Percentiles rank a stretch among this genome's conserved stretches.
These are phyloP conservation scores for Kalanchoe fedtschenkoi DNA, from an alignment of 164 flowering plant species.

Conservation along the genomic window DNA sequence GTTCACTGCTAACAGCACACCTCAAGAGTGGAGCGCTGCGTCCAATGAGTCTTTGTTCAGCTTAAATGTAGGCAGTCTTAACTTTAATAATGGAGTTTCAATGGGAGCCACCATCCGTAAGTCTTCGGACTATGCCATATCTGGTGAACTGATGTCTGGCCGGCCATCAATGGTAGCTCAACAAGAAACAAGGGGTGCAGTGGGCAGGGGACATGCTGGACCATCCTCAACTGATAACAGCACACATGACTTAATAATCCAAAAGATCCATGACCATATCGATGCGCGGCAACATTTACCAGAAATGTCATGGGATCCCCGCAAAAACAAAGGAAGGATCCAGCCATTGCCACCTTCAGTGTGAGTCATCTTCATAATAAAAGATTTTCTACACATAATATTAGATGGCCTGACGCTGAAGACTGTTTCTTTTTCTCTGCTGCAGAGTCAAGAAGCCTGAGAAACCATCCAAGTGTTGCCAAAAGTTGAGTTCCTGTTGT, in stretches of 20 bases:
- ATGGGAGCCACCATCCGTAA: not conserved
- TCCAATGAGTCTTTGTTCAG: constrained; percentile 5
- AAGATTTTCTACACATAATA: not conserved
- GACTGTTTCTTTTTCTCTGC: not conserved
- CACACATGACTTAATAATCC: not conserved
- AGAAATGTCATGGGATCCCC: not conserved
- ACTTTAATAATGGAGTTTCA: not conserved
- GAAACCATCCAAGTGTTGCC: not conserved
- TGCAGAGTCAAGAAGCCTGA: not conserved
- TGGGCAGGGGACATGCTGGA: not conserved
- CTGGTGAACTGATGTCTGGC: constrained; percentile 1
- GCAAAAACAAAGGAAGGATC: not conserved
- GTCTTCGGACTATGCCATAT: not conserved
- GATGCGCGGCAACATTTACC: not conserved
- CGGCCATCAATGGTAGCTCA: not conserved
- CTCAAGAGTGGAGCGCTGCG: constrained; percentile 1
- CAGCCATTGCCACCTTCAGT: not conserved
- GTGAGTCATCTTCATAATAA: not conserved
- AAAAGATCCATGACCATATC: not conserved
- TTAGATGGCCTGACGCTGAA: not conserved
- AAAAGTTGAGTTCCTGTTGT: not conserved
- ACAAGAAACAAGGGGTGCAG: not conserved
- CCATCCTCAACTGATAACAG: not conserved
- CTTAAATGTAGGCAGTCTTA: not conserved
- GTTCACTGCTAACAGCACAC: not conserved